A percentile compares a stretch with the other conserved stretches of the same genome.
phyloP scores from a whole-genome alignment of 345 rosid species.

The Populus simonii region DNA sequence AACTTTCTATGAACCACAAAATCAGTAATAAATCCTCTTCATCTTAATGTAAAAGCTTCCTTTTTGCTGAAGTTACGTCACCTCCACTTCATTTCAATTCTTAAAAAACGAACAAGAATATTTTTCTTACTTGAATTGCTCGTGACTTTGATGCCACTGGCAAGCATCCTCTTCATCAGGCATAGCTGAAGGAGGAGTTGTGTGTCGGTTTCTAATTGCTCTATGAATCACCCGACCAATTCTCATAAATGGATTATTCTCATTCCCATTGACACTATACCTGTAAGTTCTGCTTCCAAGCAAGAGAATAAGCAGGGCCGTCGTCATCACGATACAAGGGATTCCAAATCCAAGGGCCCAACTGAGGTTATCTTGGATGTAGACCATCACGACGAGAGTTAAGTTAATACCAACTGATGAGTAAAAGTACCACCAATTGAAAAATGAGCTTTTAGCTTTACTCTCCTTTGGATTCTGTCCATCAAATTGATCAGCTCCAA shows the following conservation, averaged over 20 bases:
- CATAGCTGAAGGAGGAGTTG: not conserved
- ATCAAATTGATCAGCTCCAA: slow-evolving; percentile 7
- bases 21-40: no score
- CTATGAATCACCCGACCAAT: not conserved
- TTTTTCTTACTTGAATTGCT: slow-evolving; percentile 26
- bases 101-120: no score
- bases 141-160: not conserved
- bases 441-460: not conserved
- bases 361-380: slow-evolving; percentile 25
- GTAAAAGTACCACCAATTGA: slow-evolving; percentile 1
- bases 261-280: not conserved
- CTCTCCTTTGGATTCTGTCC: not conserved
- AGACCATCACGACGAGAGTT: not conserved
- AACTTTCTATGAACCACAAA: no score
- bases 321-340: slow-evolving; percentile 16
- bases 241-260: not conserved
- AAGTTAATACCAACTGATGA: not conserved
- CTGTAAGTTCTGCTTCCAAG: not conserved
- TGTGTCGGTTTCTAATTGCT: slow-evolving; percentile 10
- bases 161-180: slow-evolving; percentile 9
- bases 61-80: no score
- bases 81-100: no score
- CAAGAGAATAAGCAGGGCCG: not conserved
- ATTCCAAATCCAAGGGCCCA: slow-evolving; percentile 29
- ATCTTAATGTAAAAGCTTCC: no score